A percentile compares a stretch with the other conserved stretches of the same genome.
These are phyloP conservation scores for Tilletia walkeri DNA, from an alignment of 1,284 basidiomycete genomes.

Conservation along the genomic window DNA sequence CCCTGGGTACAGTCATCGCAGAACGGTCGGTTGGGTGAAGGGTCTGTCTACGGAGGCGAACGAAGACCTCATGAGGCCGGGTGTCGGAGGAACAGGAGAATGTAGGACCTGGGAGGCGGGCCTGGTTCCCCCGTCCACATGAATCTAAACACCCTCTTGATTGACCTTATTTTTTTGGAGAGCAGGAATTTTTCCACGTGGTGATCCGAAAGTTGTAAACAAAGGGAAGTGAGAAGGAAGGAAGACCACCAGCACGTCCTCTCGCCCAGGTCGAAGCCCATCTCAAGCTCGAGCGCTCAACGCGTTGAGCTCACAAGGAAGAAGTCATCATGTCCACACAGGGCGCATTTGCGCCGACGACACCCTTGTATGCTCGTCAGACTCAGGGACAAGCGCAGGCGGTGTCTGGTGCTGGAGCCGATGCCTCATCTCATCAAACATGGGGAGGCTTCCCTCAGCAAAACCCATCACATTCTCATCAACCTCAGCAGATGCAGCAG, in stretches of 20 bases:
- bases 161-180: no score
- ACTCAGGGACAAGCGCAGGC: neutral
- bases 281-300: neutral
- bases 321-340: neutral
- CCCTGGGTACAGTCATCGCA: slow-evolving; percentile 82
- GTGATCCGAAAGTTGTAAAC: no score
- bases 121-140: slow-evolving; percentile 18
- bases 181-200: no score
- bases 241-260: neutral
- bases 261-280: neutral
- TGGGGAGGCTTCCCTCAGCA: slow-evolving; percentile 4
- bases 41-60: slow-evolving; percentile 37
- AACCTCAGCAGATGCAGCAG: no score
- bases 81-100: slow-evolving; percentile 39
- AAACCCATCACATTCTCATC: neutral
- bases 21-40: slow-evolving; percentile 75
- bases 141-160: no score
- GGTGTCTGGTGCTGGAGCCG: neutral
- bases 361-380: neutral
- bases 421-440: neutral
- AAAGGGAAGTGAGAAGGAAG: no score
- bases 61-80: slow-evolving; percentile 37
- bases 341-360: slow-evolving; percentile 2
- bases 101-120: slow-evolving; percentile 52
- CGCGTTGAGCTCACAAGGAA: neutral